Conservation (phyloP, 176 grass and related monocot genomes). For the Eleusine coracana region DNA sequence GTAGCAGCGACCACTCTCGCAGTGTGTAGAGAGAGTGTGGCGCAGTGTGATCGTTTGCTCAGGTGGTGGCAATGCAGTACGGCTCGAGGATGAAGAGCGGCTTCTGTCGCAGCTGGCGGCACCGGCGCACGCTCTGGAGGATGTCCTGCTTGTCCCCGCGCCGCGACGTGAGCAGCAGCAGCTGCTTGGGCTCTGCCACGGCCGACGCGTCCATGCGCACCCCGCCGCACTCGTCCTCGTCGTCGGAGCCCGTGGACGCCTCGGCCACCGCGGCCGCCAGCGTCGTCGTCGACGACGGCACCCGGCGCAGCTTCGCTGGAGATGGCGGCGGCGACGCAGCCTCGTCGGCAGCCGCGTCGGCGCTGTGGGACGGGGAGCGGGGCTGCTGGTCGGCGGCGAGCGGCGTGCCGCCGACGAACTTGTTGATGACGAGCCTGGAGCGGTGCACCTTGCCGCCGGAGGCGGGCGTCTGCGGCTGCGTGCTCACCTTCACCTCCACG, state of each 20-base stretch:
- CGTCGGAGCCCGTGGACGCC: conserved; percentile 47
- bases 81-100: conserved; percentile 88
- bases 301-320: conserved; percentile 45
- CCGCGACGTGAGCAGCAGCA: conserved; percentile 69
- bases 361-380: conserved; percentile 21
- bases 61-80: conserved; percentile 86
- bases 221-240: conserved; percentile 30
- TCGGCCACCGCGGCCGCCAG: conserved; percentile 73
- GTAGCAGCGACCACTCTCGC: conserved; percentile 19
- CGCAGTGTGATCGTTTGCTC: neutral
- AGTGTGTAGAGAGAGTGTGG: neutral
- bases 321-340: neutral
- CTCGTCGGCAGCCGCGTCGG: neutral
- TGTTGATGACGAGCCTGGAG: conserved; percentile 92
- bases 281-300: conserved; percentile 61
- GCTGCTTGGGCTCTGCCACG: conserved; percentile 50
- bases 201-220: neutral
- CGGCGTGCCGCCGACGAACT: conserved; percentile 92
- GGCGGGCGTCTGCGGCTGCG: conserved; percentile 60
- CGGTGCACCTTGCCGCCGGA: conserved; percentile 66
- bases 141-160: conserved; percentile 66
- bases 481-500: conserved; percentile 94
- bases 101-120: conserved; percentile 78
- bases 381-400: neutral
- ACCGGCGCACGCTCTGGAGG: conserved; percentile 74